Evolutionary conservation across 2,329 filamentous ascomycete genomes (phyloP), one percentile per base, ranked within the genome.

Genomic region (Fusarium aywerte): DNA sequence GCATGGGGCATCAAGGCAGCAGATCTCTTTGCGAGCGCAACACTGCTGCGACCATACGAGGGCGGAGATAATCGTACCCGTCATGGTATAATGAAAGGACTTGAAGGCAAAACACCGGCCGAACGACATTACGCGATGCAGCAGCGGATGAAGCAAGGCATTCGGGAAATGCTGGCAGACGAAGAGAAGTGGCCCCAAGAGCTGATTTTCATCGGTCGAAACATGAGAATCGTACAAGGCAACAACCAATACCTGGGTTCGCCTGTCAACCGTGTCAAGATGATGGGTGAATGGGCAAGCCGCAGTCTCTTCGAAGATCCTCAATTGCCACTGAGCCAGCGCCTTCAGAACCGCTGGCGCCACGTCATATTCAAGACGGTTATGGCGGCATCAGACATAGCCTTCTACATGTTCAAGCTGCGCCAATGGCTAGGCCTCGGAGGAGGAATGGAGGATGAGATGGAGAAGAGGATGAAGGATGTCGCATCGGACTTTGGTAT

Each of bases 401-500:
- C 90, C 12, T 99, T 97, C 77, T 96, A 91, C 77, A 91, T 90
- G 71, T 90, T 89, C 71, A 92, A 91, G 80, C 49, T 96, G 8
- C 85, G 88, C 69, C 94, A 98, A 80, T 85, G 87, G 76, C 75
- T 97, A 13, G 92, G 92, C 0, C 78, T 89, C 4, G 93, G 94
- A 0, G 85, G 89, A 11, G 94, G 94, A 0, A 96, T 98, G 91
- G 96, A 98, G 76, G 95, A 97, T 75, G 93, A 95, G 76, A 89
- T 98, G 64, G 96, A 98, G 82, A 86, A 87, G 74, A 87, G 90
- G 71, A 96, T 98, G 93, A 90, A 87, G 78, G 87, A 85, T 58
- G 92, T 97, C 84, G 95, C 94, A 1, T 92, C 91, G 76, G 94
- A 96, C 71, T 93, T 96, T 80, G 96, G 96, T 0, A 88, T 98